Conservation (phyloP, 1,284 basidiomycete genomes). For the Tranzscheliella williamsii region DNA sequence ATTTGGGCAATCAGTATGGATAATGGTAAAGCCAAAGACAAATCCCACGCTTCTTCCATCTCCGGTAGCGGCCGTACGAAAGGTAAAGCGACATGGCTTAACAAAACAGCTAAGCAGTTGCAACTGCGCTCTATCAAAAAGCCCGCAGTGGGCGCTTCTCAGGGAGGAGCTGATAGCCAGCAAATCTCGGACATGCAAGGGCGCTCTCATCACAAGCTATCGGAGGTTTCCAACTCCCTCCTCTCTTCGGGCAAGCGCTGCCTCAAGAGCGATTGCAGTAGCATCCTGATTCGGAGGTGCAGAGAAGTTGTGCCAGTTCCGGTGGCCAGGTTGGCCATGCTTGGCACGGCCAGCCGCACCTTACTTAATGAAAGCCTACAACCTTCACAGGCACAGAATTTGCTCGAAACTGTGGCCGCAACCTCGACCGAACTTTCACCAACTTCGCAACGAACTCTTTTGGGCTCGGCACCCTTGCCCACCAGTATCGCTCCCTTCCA, state of each 20-base stretch:
- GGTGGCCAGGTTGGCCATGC: constrained; percentile 51
- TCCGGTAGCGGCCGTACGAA: constrained; percentile 3
- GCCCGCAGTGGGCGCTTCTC: neutral
- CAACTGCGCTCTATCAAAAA: constrained; percentile 22
- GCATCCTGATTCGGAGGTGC: constrained; percentile 48
- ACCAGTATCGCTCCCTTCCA: too few species aligned
- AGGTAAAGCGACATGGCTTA: constrained; percentile 42
- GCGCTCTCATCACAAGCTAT: constrained; percentile 16
- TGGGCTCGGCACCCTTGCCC: too few species aligned
- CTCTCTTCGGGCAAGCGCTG: constrained; percentile 13
- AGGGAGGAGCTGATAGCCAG: neutral
- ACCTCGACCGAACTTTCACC: too few species aligned
- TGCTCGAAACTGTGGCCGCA: too few species aligned
- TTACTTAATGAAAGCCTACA: too few species aligned
- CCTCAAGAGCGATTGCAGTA: constrained; percentile 37
- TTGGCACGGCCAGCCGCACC: constrained; percentile 22
- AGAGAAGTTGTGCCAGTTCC: constrained; percentile 58
- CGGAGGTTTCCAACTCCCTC: constrained; percentile 17
- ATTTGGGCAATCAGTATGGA: too few species aligned
- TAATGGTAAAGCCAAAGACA: too few species aligned
- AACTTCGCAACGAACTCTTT: too few species aligned
- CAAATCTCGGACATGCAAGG: neutral
- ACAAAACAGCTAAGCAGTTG: constrained; percentile 47
- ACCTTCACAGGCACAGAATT: too few species aligned
- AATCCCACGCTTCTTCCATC: too few species aligned